A percentile compares a stretch with the other conserved stretches of the same genome.
Evolutionary conservation across 2,329 filamentous ascomycete genomes (phyloP).

Genomic region (Talaromyces amestolkiae): DNA sequence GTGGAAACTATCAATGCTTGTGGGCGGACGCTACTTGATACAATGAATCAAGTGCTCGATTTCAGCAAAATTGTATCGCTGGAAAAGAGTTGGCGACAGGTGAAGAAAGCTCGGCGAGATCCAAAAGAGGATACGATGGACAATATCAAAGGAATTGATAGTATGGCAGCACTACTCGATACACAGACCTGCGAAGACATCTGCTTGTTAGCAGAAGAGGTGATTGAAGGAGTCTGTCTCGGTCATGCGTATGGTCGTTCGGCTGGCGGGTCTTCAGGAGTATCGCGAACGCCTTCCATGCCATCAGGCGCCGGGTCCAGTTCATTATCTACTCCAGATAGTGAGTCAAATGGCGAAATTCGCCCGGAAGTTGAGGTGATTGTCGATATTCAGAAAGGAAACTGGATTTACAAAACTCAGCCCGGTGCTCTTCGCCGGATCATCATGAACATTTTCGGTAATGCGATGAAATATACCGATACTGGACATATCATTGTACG

Average conservation of each 20-base stretch:
- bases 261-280: slow-evolving; percentile 8
- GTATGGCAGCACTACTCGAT: slow-evolving; percentile 34
- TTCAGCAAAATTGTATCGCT: slow-evolving; percentile 54
- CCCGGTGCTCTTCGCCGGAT: slow-evolving; percentile 55
- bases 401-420: slow-evolving; percentile 57
- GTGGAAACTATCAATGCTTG: slow-evolving; percentile 43
- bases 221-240: slow-evolving; percentile 54
- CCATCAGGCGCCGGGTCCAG: slow-evolving; percentile 14
- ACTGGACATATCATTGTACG: slow-evolving; percentile 51
- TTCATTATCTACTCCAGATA: slow-evolving; percentile 19
- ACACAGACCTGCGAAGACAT: slow-evolving; percentile 42
- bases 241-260: slow-evolving; percentile 46
- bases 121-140: slow-evolving; percentile 24
- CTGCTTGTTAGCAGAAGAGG: slow-evolving; percentile 52
- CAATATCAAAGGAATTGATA: slow-evolving; percentile 29
- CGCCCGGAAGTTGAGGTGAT: slow-evolving; percentile 46
- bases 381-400: slow-evolving; percentile 51
- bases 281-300: slow-evolving; percentile 11
- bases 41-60: slow-evolving; percentile 46
- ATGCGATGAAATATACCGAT: slow-evolving; percentile 62
- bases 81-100: slow-evolving; percentile 36
- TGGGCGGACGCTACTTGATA: slow-evolving; percentile 43
- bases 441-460: slow-evolving; percentile 63
- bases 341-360: slow-evolving; percentile 13
- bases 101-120: slow-evolving; percentile 30